Evolutionary conservation across 257 asterid genomes (phyloP), one percentile per base, ranked within the genome.

Genomic region (Rubia yunnanensis): DNA sequence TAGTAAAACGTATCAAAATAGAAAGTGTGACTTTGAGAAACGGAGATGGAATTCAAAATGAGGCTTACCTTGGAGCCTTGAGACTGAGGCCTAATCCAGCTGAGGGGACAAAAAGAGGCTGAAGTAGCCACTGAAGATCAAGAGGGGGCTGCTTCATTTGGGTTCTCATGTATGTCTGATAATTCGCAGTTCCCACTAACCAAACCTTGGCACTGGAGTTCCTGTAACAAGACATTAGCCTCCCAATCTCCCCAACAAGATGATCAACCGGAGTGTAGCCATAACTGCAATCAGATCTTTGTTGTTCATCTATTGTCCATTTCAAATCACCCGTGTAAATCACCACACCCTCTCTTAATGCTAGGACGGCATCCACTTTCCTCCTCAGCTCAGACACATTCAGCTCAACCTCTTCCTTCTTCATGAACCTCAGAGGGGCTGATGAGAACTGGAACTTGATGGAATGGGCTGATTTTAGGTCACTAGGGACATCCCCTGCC

Each of bases 131-230:
- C 20, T 72, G 88, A 65, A 79, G 55, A 66, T 86, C 95, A 74
- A 89, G 76, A 61, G 91, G 84, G 3, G 95, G 90, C 38, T 89
- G 83, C 71, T 79, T 86, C 84, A 80, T 86, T 71, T 84, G 85
- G 41, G 92, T 84, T 69, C 80, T 88, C 54, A 76, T 80, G 34
- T 81, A 89, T 0, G 96, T 86, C 65, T 84, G 95, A 49, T 83
- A 81, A 80, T 76, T 79, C 4, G 96, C 96, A 27, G 77, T 85
- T 8, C 81, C 95, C 73, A 89, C 75, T 22, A 89, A 52, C 95
- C 96, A 89, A 55, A 89, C 88, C 79, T 71, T 86, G 27, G 68
- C 57, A 35, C 64, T 78, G 6, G 77, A 71, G 27, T 32, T 57
- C 57, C 67, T 70, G 53, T 71, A 82, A 28, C 71, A 79, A 38